Evolutionary conservation across 2,329 filamentous ascomycete genomes (phyloP), one percentile per base, ranked within the genome.

Genomic region (Penicillium capsulatum): DNA sequence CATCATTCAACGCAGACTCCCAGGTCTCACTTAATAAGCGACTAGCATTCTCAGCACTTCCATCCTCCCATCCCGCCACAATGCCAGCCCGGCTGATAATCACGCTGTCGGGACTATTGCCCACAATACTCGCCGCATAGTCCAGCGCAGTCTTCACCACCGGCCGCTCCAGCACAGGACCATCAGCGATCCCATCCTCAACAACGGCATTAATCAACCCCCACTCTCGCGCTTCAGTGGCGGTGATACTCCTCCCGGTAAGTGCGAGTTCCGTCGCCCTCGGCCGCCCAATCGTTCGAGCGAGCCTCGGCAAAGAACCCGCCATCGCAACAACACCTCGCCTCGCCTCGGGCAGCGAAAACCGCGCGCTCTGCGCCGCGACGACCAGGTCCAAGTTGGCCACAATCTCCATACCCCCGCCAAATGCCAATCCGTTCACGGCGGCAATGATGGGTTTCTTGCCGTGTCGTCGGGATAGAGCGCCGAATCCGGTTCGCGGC

Each of bases 251-350:
- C 11, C 31, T 44, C n/a, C 44, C 44, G 2, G 44, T 47, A 13
- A 50, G 34, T 1, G 44, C 44, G 10, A 47, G 17, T 15, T 50
- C 44, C 14, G 42, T 45, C 2, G 44, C 44, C 7, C 44, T 34
- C 5, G 44, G 44, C 0, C 39, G 39, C 3, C 47, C 47, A 29
- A 50, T 43, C 2, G 39, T 50, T 10, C 47, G 32, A 4, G 44
- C 40, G 19, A 50, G 35, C 16, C 47, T 35, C 6, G 47, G 44
- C 24, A 50, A 13, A 13, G 41, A 45, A n/a, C 47, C 47, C 2
- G 44, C 47, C 44, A 47, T 40, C 24, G 47, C 41, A 19, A 47
- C 44, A 9, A 50, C 42, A 28, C 47, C 44, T 15, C 44, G 39
- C 33, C 43, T 43, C 3, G 42, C 44, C 16, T 45, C 47, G 4